phyloP scores from a whole-genome alignment of 768 basidiomycete species.

The Phlegmacium glaucopus region DNA sequence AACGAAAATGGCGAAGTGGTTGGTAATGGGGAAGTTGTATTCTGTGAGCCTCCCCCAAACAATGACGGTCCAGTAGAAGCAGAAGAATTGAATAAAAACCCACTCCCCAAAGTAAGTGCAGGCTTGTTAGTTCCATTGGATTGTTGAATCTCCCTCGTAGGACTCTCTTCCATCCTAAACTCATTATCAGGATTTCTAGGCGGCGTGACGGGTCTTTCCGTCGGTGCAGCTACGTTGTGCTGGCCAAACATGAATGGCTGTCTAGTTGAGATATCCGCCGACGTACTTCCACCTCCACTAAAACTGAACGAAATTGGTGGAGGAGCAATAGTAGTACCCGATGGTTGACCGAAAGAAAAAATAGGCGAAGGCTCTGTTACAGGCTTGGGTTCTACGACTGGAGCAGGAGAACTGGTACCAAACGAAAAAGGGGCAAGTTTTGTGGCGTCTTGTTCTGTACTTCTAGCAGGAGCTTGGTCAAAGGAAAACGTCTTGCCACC shows the following conservation, averaged over 20 bases:
- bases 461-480: background rate
- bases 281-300: constrained; percentile 39
- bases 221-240: constrained; percentile 24
- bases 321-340: constrained; percentile 19
- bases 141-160: constrained; percentile 59
- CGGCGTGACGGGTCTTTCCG: constrained; percentile 57
- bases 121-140: constrained; percentile 37
- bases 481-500: background rate
- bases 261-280: constrained; percentile 46
- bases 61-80: constrained; percentile 19
- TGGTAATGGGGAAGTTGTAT: constrained; percentile 14
- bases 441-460: background rate
- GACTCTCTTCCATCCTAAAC: constrained; percentile 81
- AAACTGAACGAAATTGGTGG: constrained; percentile 43
- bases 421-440: too few species aligned
- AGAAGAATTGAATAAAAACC: constrained; percentile 48
- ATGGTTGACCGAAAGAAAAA: constrained; percentile 42
- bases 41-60: constrained; percentile 27
- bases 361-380: background rate
- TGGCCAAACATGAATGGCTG: constrained; percentile 54
- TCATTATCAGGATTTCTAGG: constrained; percentile 64
- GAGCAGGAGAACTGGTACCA: background rate
- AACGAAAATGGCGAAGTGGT: constrained; percentile 38
- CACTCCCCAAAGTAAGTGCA: constrained; percentile 34
- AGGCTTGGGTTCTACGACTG: too few species aligned